Percentiles rank a stretch among this genome's conserved stretches.
These are phyloP conservation scores for Tylopilus intermedius DNA, from an alignment of 768 basidiomycete genomes.

Conservation along the genomic window DNA sequence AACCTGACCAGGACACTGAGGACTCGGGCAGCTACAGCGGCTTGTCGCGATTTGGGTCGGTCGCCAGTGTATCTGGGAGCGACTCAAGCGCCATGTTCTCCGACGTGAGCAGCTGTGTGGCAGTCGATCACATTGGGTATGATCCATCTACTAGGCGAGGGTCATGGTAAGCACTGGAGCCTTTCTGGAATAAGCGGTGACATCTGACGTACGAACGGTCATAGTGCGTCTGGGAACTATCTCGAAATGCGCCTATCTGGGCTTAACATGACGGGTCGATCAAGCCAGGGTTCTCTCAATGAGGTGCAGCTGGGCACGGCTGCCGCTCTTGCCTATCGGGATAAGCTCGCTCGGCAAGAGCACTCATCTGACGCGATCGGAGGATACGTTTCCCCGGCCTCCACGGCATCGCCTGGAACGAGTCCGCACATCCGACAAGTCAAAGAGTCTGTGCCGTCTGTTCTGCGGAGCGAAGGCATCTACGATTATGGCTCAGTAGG, in stretches of 20 bases:
- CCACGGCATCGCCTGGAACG: slow-evolving; percentile 40
- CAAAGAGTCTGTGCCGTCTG: slow-evolving; percentile 21
- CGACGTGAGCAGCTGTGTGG: slow-evolving; percentile 37
- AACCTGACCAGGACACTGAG: slow-evolving; percentile 48
- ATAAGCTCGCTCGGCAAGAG: slow-evolving; percentile 25
- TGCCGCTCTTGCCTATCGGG: slow-evolving; percentile 20
- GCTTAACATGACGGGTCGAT: slow-evolving; percentile 29
- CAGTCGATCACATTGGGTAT: slow-evolving; percentile 27
- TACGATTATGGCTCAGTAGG: slow-evolving; percentile 27
- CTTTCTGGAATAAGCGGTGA: slow-evolving; percentile 16
- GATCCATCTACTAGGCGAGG: slow-evolving; percentile 33
- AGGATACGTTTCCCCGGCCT: slow-evolving; percentile 41
- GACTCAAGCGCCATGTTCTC: slow-evolving; percentile 52
- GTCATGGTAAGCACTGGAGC: slow-evolving; percentile 23
- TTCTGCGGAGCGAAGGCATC: slow-evolving; percentile 22
- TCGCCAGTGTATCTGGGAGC: slow-evolving; percentile 56
- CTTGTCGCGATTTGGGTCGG: slow-evolving; percentile 54
- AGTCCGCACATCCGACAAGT: slow-evolving; percentile 29
- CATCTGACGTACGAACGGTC: slow-evolving; percentile 20
- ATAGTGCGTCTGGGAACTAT: slow-evolving; percentile 27
- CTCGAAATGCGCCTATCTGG: slow-evolving; percentile 30
- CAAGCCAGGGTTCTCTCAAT: slow-evolving; percentile 30
- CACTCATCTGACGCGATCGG: slow-evolving; percentile 17
- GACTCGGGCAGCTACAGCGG: slow-evolving; percentile 47
- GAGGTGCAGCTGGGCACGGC: slow-evolving; percentile 24